Evolutionary conservation across 257 asterid genomes (phyloP), one percentile per base, ranked within the genome.

Genomic region (Catharanthus roseus): DNA sequence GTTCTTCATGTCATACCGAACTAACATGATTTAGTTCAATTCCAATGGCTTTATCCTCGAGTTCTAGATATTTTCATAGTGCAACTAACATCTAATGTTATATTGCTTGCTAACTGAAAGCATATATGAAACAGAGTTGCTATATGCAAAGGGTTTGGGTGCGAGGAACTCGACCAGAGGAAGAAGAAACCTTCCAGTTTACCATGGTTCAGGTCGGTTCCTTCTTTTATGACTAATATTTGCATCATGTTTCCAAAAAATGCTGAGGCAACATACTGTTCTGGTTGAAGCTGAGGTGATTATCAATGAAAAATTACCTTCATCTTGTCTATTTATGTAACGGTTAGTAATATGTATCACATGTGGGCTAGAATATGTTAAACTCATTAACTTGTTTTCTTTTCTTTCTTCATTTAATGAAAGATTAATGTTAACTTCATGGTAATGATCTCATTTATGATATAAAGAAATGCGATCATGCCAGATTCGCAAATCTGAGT

Each of bases 151-250:
- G 97, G 67, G 87, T 93, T 77, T 89, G 95, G 98, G 56, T 93
- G 54, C 84, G 87, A 68, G 97, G 98, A 73, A 81, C 95, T 78
- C 87, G 98, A 23, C 98, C 97, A 1, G 97, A 93, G 73, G 97
- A 93, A 75, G 98, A 90, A 81, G 97, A 89, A 81, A 73, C 72
- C 71, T 90, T 90, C 75, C 95, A 90, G 70, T 84, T 90, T 63
- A 87, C 97, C 19, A 87, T 90, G 98, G 74, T 82, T 84, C 98
- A 90, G 96, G 96, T 89, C 34, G 64, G 68, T 70, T 47, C 64
- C 28, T 68, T 54, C 50, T 63, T 29, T 68, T 54, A 57, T 58
- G 42, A 68, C 29, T 2, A 51, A 12, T n/a, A n/a, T n/a, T n/a
- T n/a, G n/a, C n/a, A n/a, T n/a, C n/a, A n/a, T n/a, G n/a, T n/a